These are phyloP conservation scores for Leccinum aurantiacum DNA, from an alignment of 768 basidiomycete genomes.

Conservation along the genomic window DNA sequence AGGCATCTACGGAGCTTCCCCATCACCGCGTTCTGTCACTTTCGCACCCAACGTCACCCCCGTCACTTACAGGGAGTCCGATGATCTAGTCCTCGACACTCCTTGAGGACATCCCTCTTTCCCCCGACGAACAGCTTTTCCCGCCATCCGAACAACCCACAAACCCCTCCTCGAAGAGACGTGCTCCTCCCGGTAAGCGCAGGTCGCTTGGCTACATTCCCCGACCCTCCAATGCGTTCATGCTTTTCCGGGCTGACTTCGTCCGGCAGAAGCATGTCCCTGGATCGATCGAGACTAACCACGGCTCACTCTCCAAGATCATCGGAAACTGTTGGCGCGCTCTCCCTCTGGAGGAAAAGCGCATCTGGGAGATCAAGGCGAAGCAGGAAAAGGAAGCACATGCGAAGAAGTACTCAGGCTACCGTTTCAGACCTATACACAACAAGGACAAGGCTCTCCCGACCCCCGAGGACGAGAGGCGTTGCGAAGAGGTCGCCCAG, in stretches of 20 bases:
- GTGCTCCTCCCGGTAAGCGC: no score
- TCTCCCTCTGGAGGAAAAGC: no score
- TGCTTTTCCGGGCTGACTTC: no score
- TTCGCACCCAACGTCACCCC: slow-evolving; percentile 66
- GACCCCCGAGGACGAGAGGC: slow-evolving; percentile 30
- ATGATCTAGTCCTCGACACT: slow-evolving; percentile 24
- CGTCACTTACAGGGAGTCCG: slow-evolving; percentile 44
- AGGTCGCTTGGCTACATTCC: no score
- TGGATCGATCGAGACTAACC: no score
- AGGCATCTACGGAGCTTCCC: slow-evolving; percentile 49
- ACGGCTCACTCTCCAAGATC: no score
- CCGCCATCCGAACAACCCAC: no score
- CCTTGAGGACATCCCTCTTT: background rate
- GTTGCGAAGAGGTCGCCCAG: slow-evolving; percentile 56
- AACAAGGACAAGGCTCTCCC: slow-evolving; percentile 33
- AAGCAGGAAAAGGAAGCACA: slow-evolving; percentile 75
- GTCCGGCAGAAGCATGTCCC: no score
- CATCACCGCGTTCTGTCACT: slow-evolving; percentile 49
- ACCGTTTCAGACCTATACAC: slow-evolving; percentile 45
- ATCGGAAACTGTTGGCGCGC: no score
- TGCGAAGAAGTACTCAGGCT: slow-evolving; percentile 67
- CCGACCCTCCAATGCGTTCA: no score
- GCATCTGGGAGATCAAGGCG: slow-evolving; percentile 64
- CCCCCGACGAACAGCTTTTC: no score
- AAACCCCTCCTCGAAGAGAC: no score